Conservation (phyloP, 495 filamentous ascomycete genomes). For the Viridothelium virens region DNA sequence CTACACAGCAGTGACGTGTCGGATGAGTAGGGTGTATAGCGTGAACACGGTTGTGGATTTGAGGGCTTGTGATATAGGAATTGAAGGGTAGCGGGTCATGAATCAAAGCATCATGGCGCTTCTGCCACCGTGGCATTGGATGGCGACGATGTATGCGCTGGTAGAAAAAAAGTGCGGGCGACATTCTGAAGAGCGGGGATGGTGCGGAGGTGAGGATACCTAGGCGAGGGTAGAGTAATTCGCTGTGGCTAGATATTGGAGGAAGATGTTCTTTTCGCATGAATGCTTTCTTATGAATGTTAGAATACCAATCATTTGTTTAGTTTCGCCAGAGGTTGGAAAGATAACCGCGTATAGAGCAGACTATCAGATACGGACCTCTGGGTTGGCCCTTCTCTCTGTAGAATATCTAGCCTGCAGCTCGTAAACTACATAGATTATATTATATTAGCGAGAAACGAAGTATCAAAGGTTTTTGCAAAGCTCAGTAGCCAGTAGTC, state of each 20-base stretch:
- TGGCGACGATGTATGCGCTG: constrained; percentile 13
- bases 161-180: constrained; percentile 17
- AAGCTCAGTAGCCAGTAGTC: no score
- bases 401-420: no score
- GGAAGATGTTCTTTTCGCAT: background rate
- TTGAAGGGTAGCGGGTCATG: constrained; percentile 18
- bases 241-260: background rate
- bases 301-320: background rate
- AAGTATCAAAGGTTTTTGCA: no score
- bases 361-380: no score
- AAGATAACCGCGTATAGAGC: no score
- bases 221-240: background rate
- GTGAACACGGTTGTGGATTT: constrained; percentile 21
- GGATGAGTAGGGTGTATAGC: constrained; percentile 23
- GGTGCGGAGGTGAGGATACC: background rate
- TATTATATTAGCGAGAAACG: no score
- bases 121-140: constrained; percentile 18
- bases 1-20: constrained; percentile 49
- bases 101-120: constrained; percentile 18
- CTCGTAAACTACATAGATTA: no score
- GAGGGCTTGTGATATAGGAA: constrained; percentile 17
- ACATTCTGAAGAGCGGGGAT: constrained; percentile 12
- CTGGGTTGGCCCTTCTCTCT: no score
- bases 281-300: background rate
- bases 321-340: background rate